Percentiles rank a stretch among this genome's conserved stretches.
Evolutionary conservation across 2,329 filamentous ascomycete genomes (phyloP).

Genomic region (Diaporthe capsici): DNA sequence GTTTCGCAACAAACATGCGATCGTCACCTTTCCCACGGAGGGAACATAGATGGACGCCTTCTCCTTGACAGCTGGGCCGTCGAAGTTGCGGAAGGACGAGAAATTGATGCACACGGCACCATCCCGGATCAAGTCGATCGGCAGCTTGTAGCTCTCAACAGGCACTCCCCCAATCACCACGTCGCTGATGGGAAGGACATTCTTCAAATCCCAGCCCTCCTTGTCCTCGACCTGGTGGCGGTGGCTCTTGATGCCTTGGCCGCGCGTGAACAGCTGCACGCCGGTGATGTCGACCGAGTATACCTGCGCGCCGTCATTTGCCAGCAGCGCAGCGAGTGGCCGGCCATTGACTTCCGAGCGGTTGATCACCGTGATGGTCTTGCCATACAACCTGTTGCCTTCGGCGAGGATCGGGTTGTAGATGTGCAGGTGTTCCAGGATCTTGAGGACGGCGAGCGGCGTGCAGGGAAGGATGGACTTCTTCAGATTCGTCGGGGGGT

Average conservation of each 20-base stretch:
- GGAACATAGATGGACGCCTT: constrained; percentile 98
- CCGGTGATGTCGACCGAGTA: constrained; percentile 95
- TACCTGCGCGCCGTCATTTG: constrained; percentile 95
- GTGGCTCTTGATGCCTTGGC: constrained; percentile 85
- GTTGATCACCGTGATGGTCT: constrained; percentile 97
- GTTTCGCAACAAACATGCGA: constrained; percentile 90
- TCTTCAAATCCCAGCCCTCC: constrained; percentile 82
- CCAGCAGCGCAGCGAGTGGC: constrained; percentile 90
- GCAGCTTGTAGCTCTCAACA: constrained; percentile 89
- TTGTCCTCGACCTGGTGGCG: constrained; percentile 91
- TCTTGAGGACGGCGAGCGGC: constrained; percentile 95
- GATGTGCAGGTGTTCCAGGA: constrained; percentile 93
- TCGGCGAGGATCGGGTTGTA: constrained; percentile 96
- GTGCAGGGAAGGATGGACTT: constrained; percentile 98
- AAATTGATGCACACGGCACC: constrained; percentile 99
- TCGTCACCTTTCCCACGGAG: constrained; percentile 97
- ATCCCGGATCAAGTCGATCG: constrained; percentile 84
- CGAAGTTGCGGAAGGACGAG: constrained; percentile 95
- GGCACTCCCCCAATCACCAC: constrained; percentile 96
- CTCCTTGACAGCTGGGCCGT: constrained; percentile 86
- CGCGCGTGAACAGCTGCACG: constrained; percentile 92
- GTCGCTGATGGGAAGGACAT: constrained; percentile 89
- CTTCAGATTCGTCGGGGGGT: constrained; percentile 80
- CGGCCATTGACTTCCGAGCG: constrained; percentile 95
- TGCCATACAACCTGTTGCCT: constrained; percentile 92